These are phyloP conservation scores for Nitzschia palea DNA, from an alignment of 108 stramenopile genomes.

Conservation along the genomic window DNA sequence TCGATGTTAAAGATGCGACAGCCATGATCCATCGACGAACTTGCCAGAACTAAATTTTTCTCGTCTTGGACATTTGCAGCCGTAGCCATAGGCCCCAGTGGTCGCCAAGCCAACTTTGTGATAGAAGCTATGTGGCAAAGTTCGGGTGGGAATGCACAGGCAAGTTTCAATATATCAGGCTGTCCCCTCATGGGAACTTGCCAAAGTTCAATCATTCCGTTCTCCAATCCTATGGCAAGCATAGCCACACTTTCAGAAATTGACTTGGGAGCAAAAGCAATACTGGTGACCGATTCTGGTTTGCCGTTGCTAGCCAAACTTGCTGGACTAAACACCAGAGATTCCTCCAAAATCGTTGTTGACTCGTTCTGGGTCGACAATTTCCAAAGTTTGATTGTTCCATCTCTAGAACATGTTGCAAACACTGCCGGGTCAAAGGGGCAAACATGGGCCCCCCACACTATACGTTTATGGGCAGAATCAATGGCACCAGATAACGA, in stretches of 20 bases:
- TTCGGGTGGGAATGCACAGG: constrained; percentile 19
- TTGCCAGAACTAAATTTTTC: constrained; percentile 34
- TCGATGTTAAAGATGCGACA: constrained; percentile 41
- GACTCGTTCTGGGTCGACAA: constrained; percentile 27
- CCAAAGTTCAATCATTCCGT: constrained; percentile 80
- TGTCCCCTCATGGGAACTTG: constrained; percentile 30
- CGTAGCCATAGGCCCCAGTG: neutral
- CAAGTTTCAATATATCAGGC: neutral
- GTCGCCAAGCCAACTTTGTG: constrained; percentile 64
- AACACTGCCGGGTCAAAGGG: constrained; percentile 61
- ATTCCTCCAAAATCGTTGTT: constrained; percentile 10
- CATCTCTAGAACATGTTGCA: constrained; percentile 83
- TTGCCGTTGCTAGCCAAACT: constrained; percentile 33
- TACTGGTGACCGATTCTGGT: constrained; percentile 73
- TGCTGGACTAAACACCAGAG: constrained; percentile 16
- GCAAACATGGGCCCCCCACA: constrained; percentile 84
- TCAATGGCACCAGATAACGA: constrained; percentile 61
- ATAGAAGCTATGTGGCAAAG: constrained; percentile 52
- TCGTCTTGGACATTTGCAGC: too few relatives aligned
- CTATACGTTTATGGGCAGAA: constrained; percentile 85
- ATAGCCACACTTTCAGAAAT: constrained; percentile 17
- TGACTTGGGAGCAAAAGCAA: constrained; percentile 66
- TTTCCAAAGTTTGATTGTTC: constrained; percentile 77
- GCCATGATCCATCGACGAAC: constrained; percentile 49
- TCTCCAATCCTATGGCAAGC: constrained; percentile 72